phyloP scores from a whole-genome alignment of 176 grass and related monocot genomes.

The Carex pumila region DNA sequence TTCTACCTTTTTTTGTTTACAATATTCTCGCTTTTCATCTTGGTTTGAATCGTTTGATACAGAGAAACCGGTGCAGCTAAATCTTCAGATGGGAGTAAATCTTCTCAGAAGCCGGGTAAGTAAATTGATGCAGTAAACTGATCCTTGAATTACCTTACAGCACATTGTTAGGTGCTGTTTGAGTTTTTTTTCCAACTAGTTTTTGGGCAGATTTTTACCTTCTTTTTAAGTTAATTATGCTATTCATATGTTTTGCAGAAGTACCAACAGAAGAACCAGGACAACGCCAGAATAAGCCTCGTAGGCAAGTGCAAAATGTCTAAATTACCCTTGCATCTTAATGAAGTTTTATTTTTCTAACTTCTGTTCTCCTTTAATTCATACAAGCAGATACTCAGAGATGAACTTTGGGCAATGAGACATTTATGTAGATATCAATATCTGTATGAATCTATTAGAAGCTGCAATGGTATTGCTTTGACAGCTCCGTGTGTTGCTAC shows the following conservation, averaged over 20 bases:
- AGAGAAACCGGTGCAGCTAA: conserved; percentile 18
- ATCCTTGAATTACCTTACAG: neutral
- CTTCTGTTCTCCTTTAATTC: conserved; percentile 18
- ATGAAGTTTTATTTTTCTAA: neutral
- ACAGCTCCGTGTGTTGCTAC: conserved; percentile 29
- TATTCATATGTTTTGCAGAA: conserved; percentile 41
- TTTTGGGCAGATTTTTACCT: conserved; percentile 17
- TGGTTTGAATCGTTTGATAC: neutral
- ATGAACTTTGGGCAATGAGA: conserved; percentile 97
- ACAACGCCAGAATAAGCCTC: conserved; percentile 94
- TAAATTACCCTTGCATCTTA: neutral
- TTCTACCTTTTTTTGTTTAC: neutral
- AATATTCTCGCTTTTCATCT: neutral
- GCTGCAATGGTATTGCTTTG: conserved; percentile 25
- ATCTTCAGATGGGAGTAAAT: conserved; percentile 14
- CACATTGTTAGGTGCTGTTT: neutral
- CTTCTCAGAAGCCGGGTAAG: conserved; percentile 25
- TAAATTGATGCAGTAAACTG: neutral
- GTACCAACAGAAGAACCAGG: conserved; percentile 62
- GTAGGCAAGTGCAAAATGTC: conserved; percentile 47
- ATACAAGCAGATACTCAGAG: conserved; percentile 74
- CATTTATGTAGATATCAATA: conserved; percentile 26
- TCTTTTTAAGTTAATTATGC: conserved; percentile 1
- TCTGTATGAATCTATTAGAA: conserved; percentile 29
- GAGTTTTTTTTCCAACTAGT: neutral